Evolutionary conservation across 2,329 filamentous ascomycete species (phyloP).

Genomic region (Phialophora expanda): DNA sequence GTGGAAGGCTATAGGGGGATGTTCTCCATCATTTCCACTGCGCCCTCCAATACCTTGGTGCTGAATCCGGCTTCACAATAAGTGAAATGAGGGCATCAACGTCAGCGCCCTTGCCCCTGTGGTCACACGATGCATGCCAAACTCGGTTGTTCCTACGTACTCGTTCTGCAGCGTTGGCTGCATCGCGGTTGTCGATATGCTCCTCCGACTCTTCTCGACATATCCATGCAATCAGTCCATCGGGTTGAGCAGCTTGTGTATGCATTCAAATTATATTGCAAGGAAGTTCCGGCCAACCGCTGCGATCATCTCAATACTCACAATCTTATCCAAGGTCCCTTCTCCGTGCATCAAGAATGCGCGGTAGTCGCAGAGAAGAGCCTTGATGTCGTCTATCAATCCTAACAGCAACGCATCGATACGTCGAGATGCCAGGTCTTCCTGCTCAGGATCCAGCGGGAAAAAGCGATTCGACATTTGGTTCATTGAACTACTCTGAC

Average conservation of each 20-base stretch:
- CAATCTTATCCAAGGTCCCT: conserved; percentile 69
- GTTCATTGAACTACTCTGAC: conserved; percentile 70
- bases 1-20: conserved; percentile 61
- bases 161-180: conserved; percentile 63
- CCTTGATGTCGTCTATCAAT: conserved; percentile 64
- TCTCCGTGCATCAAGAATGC: conserved; percentile 59
- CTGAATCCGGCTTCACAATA: conserved; percentile 77
- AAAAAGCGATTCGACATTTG: conserved; percentile 71
- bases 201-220: conserved; percentile 71
- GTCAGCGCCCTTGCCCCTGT: conserved; percentile 68
- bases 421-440: conserved; percentile 69
- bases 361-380: conserved; percentile 72
- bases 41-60: conserved; percentile 66
- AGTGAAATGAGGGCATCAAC: conserved; percentile 62
- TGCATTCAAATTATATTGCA: conserved; percentile 68
- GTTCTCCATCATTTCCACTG: conserved; percentile 68
- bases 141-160: conserved; percentile 64
- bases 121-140: conserved; percentile 68
- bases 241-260: conserved; percentile 68
- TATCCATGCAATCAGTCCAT: conserved; percentile 68
- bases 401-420: conserved; percentile 67
- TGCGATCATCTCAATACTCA: conserved; percentile 80
- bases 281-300: conserved; percentile 72
- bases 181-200: conserved; percentile 66
- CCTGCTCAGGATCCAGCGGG: conserved; percentile 72